These are phyloP conservation scores for Phytomonas sp. DNA, from an alignment of 208 protist species.

Conservation along the genomic window DNA sequence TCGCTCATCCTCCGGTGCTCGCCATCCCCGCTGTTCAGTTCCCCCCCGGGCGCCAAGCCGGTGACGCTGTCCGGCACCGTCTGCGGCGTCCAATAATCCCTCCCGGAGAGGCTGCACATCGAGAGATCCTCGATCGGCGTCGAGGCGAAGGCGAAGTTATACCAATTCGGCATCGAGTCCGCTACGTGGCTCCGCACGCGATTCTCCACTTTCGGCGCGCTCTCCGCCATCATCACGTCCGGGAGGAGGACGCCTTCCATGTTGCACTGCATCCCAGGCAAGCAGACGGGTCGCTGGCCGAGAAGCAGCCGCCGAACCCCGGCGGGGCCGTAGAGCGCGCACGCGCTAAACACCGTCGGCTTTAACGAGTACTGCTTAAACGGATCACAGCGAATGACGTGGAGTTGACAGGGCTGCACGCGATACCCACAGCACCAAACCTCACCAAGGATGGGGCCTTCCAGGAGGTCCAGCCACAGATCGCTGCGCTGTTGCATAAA, in stretches of 20 bases:
- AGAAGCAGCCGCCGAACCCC: slow-evolving; percentile 39
- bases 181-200: neutral
- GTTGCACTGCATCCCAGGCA: slow-evolving; percentile 35
- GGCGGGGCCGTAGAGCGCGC: slow-evolving; percentile 46
- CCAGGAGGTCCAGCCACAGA: slow-evolving; percentile 70
- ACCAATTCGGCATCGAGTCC: neutral
- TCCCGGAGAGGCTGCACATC: neutral
- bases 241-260: slow-evolving; percentile 71
- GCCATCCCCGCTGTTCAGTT: neutral
- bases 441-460: slow-evolving; percentile 58
- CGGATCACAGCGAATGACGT: slow-evolving; percentile 66
- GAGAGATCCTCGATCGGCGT: neutral
- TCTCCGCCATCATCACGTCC: slow-evolving; percentile 41
- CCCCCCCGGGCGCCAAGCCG: too few species aligned
- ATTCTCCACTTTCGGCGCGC: slow-evolving; percentile 20
- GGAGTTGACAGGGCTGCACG: slow-evolving; percentile 75
- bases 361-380: slow-evolving; percentile 21
- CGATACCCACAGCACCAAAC: slow-evolving; percentile 77
- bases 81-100: neutral
- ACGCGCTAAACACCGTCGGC: slow-evolving; percentile 52
- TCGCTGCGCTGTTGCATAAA: slow-evolving; percentile 42
- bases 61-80: neutral
- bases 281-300: slow-evolving; percentile 39
- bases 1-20: neutral
- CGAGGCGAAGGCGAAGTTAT: neutral